Percentiles rank a stretch among this genome's conserved stretches.
phyloP scores from a whole-genome alignment of 75 land plant species.

The Gnetum montanum region DNA sequence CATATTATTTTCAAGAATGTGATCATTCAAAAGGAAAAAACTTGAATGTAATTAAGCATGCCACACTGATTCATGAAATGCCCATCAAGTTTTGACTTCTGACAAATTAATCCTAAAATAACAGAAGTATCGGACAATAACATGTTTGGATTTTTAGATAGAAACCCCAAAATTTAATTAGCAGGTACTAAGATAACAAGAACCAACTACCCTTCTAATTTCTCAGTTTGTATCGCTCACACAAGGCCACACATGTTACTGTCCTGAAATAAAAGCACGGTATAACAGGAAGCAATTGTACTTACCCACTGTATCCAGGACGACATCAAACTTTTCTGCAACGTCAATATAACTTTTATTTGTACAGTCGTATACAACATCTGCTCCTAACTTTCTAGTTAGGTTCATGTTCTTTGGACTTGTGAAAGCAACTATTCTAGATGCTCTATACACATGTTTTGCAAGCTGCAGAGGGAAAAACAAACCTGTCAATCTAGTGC shows the following conservation, averaged over 20 bases:
- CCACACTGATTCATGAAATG: too few relatives aligned
- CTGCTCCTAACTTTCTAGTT: constrained; percentile 37
- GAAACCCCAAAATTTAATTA: background rate
- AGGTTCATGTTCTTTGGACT: constrained; percentile 34
- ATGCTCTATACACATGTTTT: constrained; percentile 42
- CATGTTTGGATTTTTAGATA: background rate
- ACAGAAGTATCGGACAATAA: background rate
- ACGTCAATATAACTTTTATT: constrained; percentile 28
- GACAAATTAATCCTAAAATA: too few relatives aligned
- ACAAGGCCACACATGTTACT: background rate
- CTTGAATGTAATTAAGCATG: too few relatives aligned
- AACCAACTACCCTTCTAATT: background rate
- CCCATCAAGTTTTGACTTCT: too few relatives aligned
- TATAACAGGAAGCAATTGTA: background rate
- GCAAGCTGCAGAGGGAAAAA: constrained; percentile 36
- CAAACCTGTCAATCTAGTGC: too few relatives aligned
- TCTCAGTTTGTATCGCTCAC: background rate
- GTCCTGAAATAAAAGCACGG: background rate
- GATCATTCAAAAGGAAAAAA: background rate
- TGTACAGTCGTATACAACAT: constrained; percentile 47
- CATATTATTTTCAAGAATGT: background rate
- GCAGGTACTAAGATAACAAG: background rate
- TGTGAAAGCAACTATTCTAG: constrained; percentile 29
- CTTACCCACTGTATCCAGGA: constrained; percentile 49
- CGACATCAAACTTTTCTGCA: constrained; percentile 42